Percentiles rank a stretch among this genome's conserved stretches.
These are phyloP conservation scores for Tulasnella sp. DNA, from an alignment of 768 basidiomycete genomes.

Conservation along the genomic window DNA sequence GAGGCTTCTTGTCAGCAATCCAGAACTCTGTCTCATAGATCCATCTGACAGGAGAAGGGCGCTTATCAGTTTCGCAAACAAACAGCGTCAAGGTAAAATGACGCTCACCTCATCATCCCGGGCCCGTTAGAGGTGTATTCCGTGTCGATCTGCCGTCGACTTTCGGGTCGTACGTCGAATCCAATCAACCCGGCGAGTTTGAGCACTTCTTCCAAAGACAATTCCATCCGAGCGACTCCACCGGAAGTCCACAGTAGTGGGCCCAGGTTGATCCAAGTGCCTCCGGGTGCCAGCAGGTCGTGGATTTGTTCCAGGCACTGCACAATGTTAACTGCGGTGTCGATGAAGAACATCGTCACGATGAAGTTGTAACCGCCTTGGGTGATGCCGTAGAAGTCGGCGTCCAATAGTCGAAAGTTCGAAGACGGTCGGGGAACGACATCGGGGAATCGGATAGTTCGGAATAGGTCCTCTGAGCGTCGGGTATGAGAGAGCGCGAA, in stretches of 20 bases:
- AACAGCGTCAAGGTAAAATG: neutral
- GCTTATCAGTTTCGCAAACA: neutral
- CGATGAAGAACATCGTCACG: conserved; percentile 56
- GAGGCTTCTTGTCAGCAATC: conserved; percentile 32
- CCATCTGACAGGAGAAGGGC: conserved; percentile 26
- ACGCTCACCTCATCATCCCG: conserved; percentile 46
- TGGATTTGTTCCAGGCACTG: conserved; percentile 43
- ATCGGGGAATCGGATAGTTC: conserved; percentile 48
- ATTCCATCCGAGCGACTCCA: conserved; percentile 41
- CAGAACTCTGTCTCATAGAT: conserved; percentile 58
- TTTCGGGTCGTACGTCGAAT: conserved; percentile 30
- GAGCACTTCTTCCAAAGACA: conserved; percentile 55
- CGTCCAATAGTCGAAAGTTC: conserved; percentile 37
- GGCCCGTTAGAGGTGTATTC: conserved; percentile 51
- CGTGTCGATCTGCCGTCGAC: conserved; percentile 40
- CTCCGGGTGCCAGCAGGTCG: conserved; percentile 45
- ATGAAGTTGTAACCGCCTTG: conserved; percentile 42
- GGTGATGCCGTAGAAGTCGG: conserved; percentile 40
- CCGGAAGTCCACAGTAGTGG: conserved; percentile 54
- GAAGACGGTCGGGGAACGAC: conserved; percentile 38
- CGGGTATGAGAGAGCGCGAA: conserved; percentile 65
- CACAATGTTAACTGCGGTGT: conserved; percentile 45
- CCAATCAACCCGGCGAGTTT: conserved; percentile 41
- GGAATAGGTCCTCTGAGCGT: conserved; percentile 37
- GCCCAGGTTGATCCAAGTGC: conserved; percentile 60